Conservation (phyloP, 768 basidiomycete genomes). For the Cytidiella melzeri region DNA sequence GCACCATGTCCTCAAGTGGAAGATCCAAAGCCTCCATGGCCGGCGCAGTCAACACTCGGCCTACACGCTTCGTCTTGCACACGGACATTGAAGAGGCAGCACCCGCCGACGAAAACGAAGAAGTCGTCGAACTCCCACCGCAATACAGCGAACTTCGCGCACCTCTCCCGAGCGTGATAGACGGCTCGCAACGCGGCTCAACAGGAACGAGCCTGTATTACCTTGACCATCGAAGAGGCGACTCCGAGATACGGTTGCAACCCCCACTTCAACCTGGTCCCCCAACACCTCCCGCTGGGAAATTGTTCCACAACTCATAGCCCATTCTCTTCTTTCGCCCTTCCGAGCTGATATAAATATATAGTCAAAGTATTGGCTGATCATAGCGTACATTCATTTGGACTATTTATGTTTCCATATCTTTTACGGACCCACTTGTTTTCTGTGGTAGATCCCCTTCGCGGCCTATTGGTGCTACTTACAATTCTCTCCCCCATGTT, state of each 20-base stretch:
- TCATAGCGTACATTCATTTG: slow-evolving; percentile 5
- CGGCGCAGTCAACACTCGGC: slow-evolving; percentile 31
- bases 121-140: slow-evolving; percentile 69
- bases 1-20: slow-evolving; percentile 36
- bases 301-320: not conserved
- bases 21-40: slow-evolving; percentile 53
- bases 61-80: slow-evolving; percentile 52
- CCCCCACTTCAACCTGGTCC: slow-evolving; percentile 8
- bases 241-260: slow-evolving; percentile 5
- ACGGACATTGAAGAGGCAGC: slow-evolving; percentile 59
- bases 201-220: not conserved
- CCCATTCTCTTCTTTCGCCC: no score
- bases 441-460: no score
- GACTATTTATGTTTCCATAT: slow-evolving; percentile 11
- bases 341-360: no score
- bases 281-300: not conserved
- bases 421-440: no score
- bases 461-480: no score
- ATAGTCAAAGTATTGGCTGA: not conserved
- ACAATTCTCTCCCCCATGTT: no score
- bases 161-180: slow-evolving; percentile 14
- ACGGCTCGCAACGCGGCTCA: slow-evolving; percentile 2
- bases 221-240: slow-evolving; percentile 7
- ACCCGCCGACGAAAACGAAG: slow-evolving; percentile 40
- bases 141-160: slow-evolving; percentile 54